These are phyloP conservation scores for Aspergillus pseudoterreus DNA, from an alignment of 2,329 filamentous ascomycete species.

Conservation along the genomic window DNA sequence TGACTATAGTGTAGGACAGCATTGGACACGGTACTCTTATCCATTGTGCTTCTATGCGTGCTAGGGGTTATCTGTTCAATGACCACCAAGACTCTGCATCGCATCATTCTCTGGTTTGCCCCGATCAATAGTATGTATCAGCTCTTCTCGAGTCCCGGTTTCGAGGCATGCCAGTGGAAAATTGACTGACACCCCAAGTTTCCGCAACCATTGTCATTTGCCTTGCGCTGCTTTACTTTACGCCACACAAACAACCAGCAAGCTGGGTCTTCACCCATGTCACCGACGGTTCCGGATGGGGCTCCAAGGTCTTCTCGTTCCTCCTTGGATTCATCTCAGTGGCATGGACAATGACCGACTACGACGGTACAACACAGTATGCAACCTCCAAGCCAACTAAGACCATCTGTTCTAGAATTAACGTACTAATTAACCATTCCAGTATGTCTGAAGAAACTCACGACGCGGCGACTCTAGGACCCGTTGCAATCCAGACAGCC, in stretches of 20 bases:
- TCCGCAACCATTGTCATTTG: constrained; percentile 59
- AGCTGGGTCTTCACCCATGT: constrained; percentile 61
- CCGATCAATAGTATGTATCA: constrained; percentile 57
- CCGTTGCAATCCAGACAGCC: constrained; percentile 56
- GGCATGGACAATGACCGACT: constrained; percentile 62
- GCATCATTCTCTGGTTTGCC: constrained; percentile 62
- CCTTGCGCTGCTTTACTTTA: constrained; percentile 55
- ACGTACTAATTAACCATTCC: neutral
- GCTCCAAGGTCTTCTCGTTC: constrained; percentile 59
- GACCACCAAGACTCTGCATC: constrained; percentile 57
- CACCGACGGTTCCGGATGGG: constrained; percentile 61
- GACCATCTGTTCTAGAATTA: neutral
- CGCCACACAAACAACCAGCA: constrained; percentile 56
- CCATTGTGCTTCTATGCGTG: constrained; percentile 53
- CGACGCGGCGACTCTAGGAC: constrained; percentile 58
- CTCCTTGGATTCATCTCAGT: constrained; percentile 51
- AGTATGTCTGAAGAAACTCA: constrained; percentile 66
- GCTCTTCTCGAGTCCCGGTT: neutral
- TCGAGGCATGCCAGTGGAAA: neutral
- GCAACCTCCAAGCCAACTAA: constrained; percentile 8
- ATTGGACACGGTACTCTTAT: constrained; percentile 56
- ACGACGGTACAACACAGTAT: constrained; percentile 63
- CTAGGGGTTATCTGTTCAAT: constrained; percentile 61
- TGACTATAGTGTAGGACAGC: constrained; percentile 44
- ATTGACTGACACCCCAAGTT: constrained; percentile 32